These are phyloP conservation scores for Colletotrichum falcatum DNA, from an alignment of 2,329 filamentous ascomycete genomes.

Conservation along the genomic window DNA sequence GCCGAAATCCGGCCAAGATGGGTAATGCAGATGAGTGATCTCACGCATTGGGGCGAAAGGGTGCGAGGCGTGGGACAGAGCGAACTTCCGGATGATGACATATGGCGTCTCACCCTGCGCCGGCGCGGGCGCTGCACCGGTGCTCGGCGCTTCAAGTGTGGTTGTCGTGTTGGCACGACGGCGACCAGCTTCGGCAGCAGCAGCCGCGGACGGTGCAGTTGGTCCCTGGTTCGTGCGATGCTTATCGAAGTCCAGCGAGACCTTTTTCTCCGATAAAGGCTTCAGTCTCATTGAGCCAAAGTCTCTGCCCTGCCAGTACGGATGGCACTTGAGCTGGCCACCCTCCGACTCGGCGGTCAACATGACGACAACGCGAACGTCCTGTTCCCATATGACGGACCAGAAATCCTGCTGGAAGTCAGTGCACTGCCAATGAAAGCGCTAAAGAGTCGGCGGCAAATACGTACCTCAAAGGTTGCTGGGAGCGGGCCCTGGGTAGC, in stretches of 20 bases:
- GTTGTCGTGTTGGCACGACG: slow-evolving; percentile 50
- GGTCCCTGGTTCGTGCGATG: slow-evolving; percentile 50
- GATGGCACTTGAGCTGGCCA: slow-evolving; percentile 93
- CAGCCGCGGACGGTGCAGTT: slow-evolving; percentile 35
- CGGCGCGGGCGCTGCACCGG: slow-evolving; percentile 44
- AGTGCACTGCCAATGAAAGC: background rate
- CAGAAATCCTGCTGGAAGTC: slow-evolving; percentile 82
- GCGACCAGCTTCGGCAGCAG: slow-evolving; percentile 38
- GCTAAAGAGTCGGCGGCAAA: background rate
- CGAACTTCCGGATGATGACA: slow-evolving; percentile 89
- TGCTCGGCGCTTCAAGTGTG: slow-evolving; percentile 45
- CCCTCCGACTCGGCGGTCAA: slow-evolving; percentile 94
- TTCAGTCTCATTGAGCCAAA: slow-evolving; percentile 84
- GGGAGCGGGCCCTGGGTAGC: slow-evolving; percentile 94
- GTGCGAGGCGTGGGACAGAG: slow-evolving; percentile 78
- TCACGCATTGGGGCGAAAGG: slow-evolving; percentile 91
- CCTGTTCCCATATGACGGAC: slow-evolving; percentile 97
- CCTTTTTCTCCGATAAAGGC: slow-evolving; percentile 82
- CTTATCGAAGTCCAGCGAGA: slow-evolving; percentile 78
- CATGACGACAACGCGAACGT: slow-evolving; percentile 95
- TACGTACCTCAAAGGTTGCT: slow-evolving; percentile 85
- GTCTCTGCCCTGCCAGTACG: slow-evolving; percentile 86
- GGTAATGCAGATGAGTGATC: slow-evolving; percentile 94
- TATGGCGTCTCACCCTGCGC: slow-evolving; percentile 71
- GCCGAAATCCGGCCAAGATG: slow-evolving; percentile 97